Base-by-base conservation (phyloP, 148 eudicot genomes). In the Cornus controversa region DNA sequence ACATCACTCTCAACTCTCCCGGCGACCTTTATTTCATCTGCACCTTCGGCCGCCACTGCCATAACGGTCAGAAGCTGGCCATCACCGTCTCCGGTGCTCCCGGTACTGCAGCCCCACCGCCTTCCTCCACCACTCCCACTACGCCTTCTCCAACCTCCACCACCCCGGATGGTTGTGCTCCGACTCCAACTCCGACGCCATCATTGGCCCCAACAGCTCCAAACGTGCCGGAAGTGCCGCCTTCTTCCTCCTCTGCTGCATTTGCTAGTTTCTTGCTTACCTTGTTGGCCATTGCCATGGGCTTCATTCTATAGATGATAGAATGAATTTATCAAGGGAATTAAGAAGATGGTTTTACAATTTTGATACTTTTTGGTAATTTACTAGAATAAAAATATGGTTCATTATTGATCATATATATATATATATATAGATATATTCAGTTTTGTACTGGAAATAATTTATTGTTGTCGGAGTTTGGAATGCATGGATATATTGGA, bases 1-100 rank as follows among this genome's bases (percentile, higher is more conserved):
- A 76, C 72, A 2, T 80, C 25, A 80, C 65, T 57, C 82, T 80
- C 31, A 65, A 65, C 53, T 20, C 78, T 10, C 27, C 69, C 69
- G 82, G 82, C 7, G 65, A 74, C 18, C 75, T 67, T 78, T 45
- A 80, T 70, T 80, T 37, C 54, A 80, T 80, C 47, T 80, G 78
- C 78, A 69, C 78, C 26, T 0, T 42, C 50, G 82, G 82, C 50
- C 0, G 34, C 27, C 82, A 80, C 65, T 80, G 82, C 67, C 10
- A 0, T 8, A 4, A 31, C 0, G 82, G 78, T 1, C 82, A 80
- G 70, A 74, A 69, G 27, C 74, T 80, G 31, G 2, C 74, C 34
- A 42, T 80, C 25, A 80, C 74, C 0, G 82, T 80, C 76, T 58
- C 76, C 18, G 64, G 20, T 16, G 67, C 82, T 40, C 57, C 74